These are phyloP conservation scores for Pyrus communis DNA, from an alignment of 306 rosid genomes.

Conservation along the genomic window DNA sequence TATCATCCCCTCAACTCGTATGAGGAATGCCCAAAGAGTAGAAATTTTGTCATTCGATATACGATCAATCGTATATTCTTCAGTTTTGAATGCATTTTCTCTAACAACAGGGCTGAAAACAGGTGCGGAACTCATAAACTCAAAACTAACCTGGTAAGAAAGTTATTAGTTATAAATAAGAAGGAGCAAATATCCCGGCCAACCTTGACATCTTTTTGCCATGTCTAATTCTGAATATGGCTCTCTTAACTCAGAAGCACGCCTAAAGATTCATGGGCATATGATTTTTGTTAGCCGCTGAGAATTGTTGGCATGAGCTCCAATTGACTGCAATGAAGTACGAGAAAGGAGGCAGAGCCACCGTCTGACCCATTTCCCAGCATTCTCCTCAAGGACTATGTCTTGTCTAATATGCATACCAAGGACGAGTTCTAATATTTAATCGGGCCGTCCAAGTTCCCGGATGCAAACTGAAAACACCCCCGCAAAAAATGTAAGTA, in stretches of 20 bases:
- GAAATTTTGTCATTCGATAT: background rate
- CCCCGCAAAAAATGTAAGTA: background rate
- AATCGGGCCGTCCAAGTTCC: conserved; percentile 92
- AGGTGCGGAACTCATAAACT: background rate
- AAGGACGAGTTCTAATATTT: conserved; percentile 44
- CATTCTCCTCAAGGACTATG: conserved; percentile 1
- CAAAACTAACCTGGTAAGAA: background rate
- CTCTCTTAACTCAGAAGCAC: conserved; percentile 10
- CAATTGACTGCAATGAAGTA: background rate
- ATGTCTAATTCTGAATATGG: conserved; percentile 1
- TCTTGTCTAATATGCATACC: background rate
- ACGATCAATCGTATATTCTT: background rate
- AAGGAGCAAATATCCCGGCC: background rate
- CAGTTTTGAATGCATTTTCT: background rate
- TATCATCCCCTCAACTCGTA: no score
- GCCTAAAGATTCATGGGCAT: background rate
- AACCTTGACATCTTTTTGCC: background rate
- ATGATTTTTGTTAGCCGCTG: background rate
- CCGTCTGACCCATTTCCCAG: conserved; percentile 3
- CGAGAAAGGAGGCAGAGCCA: conserved; percentile 1
- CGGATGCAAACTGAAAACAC: conserved; percentile 84
- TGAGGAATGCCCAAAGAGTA: background rate
- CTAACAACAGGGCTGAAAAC: background rate
- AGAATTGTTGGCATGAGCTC: conserved; percentile 2
- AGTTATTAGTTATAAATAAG: background rate